Evolutionary conservation across 768 basidiomycete species (phyloP).

Genomic region (Pulveroboletus frians): DNA sequence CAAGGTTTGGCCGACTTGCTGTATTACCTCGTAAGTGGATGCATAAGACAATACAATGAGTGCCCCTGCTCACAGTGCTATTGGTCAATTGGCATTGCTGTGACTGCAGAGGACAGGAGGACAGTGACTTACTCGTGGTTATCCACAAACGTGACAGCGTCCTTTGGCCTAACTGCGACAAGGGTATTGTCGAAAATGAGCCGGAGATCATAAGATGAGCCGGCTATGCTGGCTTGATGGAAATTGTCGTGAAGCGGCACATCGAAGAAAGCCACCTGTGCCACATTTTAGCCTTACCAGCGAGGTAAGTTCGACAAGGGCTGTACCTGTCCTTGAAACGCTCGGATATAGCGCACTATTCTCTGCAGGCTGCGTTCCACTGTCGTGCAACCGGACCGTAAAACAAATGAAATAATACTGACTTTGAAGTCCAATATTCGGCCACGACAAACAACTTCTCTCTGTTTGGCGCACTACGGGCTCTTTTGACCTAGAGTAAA

Average conservation of each 20-base stretch:
- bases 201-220: conserved; percentile 69
- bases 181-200: conserved; percentile 67
- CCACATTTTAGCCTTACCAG: background rate
- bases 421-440: conserved; percentile 82
- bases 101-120: background rate
- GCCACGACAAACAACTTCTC: conserved; percentile 61
- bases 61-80: conserved; percentile 58
- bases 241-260: conserved; percentile 86
- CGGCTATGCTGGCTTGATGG: conserved; percentile 64
- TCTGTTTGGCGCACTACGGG: conserved; percentile 41
- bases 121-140: conserved; percentile 70
- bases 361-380: conserved; percentile 36
- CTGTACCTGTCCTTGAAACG: conserved; percentile 60
- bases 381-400: background rate
- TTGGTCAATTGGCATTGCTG: background rate
- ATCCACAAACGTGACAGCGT: conserved; percentile 88
- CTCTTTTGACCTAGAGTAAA: conserved; percentile 44
- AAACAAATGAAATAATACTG: conserved; percentile 16
- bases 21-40: conserved; percentile 1
- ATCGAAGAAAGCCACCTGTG: conserved; percentile 84
- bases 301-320: conserved; percentile 6
- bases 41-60: background rate
- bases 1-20: conserved; percentile 68
- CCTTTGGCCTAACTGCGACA: conserved; percentile 60
- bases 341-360: conserved; percentile 54